phyloP scores from a whole-genome alignment of 1,284 basidiomycete species.

The Cutaneotrichosporon sp. region DNA sequence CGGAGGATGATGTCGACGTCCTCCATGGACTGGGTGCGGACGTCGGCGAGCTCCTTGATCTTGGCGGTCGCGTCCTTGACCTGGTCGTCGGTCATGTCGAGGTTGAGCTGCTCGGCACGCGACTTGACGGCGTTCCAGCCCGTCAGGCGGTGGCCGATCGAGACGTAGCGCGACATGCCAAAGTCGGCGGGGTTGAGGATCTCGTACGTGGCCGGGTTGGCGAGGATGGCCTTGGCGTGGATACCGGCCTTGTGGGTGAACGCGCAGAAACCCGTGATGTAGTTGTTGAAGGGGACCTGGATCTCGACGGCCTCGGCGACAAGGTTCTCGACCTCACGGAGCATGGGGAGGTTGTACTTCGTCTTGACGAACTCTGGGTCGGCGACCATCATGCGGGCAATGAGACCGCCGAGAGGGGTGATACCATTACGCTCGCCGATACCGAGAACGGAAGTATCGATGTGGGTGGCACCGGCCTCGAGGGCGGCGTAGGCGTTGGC shows the following conservation, averaged over 20 bases:
- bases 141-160: conserved; percentile 93
- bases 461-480: conserved; percentile 98
- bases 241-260: conserved; percentile 99
- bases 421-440: conserved; percentile 99
- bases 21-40: conserved; percentile 97
- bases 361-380: conserved; percentile 98
- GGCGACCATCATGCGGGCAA: conserved; percentile 85
- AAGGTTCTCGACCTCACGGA: conserved; percentile 97
- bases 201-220: conserved; percentile 95
- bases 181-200: conserved; percentile 91
- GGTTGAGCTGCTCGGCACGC: conserved; percentile 92
- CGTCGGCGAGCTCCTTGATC: conserved; percentile 99
- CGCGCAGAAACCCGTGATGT: conserved; percentile 86
- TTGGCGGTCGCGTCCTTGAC: conserved; percentile 98
- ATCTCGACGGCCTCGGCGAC: conserved; percentile 99
- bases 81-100: conserved; percentile 55
- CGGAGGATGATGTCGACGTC: conserved; percentile 96
- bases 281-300: conserved; percentile 79
- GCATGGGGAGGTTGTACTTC: conserved; percentile 98
- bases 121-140: conserved; percentile 99
- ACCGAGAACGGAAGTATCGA: conserved; percentile 89
- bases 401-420: conserved; percentile 92
- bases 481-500: conserved; percentile 98
- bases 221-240: conserved; percentile 99
- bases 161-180: conserved; percentile 94